These are phyloP conservation scores for Ascoidea tarda DNA, from an alignment of 805 yeast genomes.

Conservation along the genomic window DNA sequence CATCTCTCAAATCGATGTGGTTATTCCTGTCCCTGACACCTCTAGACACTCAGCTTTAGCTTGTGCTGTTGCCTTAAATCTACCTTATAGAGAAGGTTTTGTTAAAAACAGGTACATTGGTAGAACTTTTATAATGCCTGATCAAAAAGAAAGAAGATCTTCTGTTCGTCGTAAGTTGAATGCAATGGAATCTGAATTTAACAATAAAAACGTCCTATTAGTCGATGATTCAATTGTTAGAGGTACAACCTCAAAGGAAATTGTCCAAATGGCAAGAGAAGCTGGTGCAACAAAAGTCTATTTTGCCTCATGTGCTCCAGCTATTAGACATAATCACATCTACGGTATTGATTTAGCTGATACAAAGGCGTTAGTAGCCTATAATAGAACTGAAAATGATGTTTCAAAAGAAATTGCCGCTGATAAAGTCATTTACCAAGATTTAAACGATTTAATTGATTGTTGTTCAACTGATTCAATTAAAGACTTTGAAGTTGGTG, in stretches of 20 bases:
- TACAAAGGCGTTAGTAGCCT: conserved; percentile 86
- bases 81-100: conserved; percentile 93
- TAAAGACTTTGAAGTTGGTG: conserved; percentile 83
- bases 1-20: conserved; percentile 67
- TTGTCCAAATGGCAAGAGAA: conserved; percentile 95
- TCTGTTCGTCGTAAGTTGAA: conserved; percentile 89
- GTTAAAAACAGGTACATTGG: conserved; percentile 96
- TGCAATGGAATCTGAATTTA: conserved; percentile 91
- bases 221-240: conserved; percentile 97
- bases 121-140: conserved; percentile 97
- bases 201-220: conserved; percentile 68
- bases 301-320: conserved; percentile 96
- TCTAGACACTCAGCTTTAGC: conserved; percentile 92
- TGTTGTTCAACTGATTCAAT: conserved; percentile 43
- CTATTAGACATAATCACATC: conserved; percentile 91
- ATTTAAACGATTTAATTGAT: conserved; percentile 64
- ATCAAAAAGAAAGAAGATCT: conserved; percentile 86
- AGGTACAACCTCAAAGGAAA: conserved; percentile 95
- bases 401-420: conserved; percentile 76
- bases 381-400: conserved; percentile 56
- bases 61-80: conserved; percentile 65
- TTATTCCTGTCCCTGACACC: conserved; percentile 96
- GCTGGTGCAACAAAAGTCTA: conserved; percentile 95
- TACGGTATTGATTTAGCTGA: conserved; percentile 98
- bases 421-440: conserved; percentile 82